A percentile compares a stretch with the other conserved stretches of the same genome.
phyloP scores from a whole-genome alignment of 495 filamentous ascomycete genomes.

The Aspergillus asperescens region DNA sequence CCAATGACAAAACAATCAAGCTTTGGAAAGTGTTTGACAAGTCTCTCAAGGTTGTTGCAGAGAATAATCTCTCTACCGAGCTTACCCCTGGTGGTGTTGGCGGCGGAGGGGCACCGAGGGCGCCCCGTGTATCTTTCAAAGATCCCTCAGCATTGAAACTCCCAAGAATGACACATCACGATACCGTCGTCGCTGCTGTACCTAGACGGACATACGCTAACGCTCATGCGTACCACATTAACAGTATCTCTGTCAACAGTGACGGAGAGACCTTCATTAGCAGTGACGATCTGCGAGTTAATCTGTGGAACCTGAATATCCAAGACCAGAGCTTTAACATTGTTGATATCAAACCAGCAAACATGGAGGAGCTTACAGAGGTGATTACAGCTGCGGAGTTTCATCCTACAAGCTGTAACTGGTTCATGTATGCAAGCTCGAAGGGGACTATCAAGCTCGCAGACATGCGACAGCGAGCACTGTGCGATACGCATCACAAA shows the following conservation, averaged over 20 bases:
- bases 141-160: conserved; percentile 80
- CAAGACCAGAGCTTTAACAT: conserved; percentile 99
- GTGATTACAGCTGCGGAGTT: conserved; percentile 98
- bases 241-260: conserved; percentile 99
- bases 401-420: conserved; percentile 95
- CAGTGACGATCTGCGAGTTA: conserved; percentile 95
- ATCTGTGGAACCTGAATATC: conserved; percentile 98
- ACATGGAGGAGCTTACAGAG: conserved; percentile 99
- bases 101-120: conserved; percentile 68
- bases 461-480: conserved; percentile 92
- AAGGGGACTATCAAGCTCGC: conserved; percentile 99
- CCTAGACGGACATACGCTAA: conserved; percentile 95
- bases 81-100: conserved; percentile 74
- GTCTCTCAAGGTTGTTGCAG: conserved; percentile 95
- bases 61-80: conserved; percentile 97
- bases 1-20: conserved; percentile 99
- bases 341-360: conserved; percentile 98
- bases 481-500: conserved; percentile 94
- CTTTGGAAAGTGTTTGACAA: conserved; percentile 99
- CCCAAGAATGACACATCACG: conserved; percentile 92
- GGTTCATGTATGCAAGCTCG: conserved; percentile 99
- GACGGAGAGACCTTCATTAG: conserved; percentile 99
- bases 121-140: conserved; percentile 69
- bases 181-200: conserved; percentile 96
- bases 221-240: conserved; percentile 98